Percentiles rank a stretch among this genome's conserved stretches.
Conservation (phyloP, 305 asterid genomes). For the Ruellia speciosa region DNA sequence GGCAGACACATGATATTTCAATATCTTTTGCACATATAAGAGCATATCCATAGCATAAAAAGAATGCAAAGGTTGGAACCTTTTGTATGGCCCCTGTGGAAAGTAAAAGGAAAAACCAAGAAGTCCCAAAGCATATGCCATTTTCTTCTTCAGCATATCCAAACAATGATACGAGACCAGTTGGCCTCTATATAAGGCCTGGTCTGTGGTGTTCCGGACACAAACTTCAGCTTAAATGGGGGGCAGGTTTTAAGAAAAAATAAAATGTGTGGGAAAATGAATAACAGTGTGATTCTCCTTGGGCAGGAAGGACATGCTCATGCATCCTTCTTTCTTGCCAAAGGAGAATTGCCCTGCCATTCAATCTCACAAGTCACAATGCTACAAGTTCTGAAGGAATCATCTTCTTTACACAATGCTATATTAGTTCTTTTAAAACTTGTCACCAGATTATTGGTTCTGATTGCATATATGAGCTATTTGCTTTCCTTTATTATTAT, state of each 20-base stretch:
- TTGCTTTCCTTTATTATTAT: background rate
- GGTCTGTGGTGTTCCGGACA: constrained; percentile 10
- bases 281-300: constrained; percentile 48
- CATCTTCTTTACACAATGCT: background rate
- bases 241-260: constrained; percentile 12
- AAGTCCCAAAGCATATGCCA: constrained; percentile 41
- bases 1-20: constrained; percentile 16
- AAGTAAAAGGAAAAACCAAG: constrained; percentile 26
- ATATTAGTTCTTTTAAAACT: background rate
- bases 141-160: constrained; percentile 37
- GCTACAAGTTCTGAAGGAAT: constrained; percentile 15
- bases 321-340: constrained; percentile 32
- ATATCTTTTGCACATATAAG: constrained; percentile 23
- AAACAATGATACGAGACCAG: constrained; percentile 22
- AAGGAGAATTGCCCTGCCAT: constrained; percentile 63
- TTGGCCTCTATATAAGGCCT: constrained; percentile 24
- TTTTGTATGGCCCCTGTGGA: constrained; percentile 31
- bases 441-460: background rate
- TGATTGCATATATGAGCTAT: background rate
- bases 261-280: constrained; percentile 32
- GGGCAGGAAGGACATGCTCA: constrained; percentile 42
- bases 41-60: constrained; percentile 41
- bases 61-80: constrained; percentile 29
- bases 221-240: constrained; percentile 5
- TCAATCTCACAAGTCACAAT: constrained; percentile 35